These are phyloP conservation scores for Beauveria asiatica DNA, from an alignment of 2,329 filamentous ascomycete genomes.

Conservation along the genomic window DNA sequence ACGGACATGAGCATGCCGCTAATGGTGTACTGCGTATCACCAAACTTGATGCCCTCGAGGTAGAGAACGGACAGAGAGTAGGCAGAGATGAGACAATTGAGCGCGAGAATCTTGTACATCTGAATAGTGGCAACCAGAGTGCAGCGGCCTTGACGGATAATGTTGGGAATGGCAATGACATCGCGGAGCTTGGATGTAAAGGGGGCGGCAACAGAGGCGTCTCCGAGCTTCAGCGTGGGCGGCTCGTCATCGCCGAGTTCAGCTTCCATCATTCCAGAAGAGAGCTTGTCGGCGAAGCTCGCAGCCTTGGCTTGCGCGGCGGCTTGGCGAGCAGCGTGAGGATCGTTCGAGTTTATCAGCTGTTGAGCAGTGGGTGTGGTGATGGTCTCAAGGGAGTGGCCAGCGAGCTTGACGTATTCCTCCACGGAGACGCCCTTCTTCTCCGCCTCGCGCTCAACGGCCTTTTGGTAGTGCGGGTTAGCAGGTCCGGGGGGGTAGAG, in stretches of 20 bases:
- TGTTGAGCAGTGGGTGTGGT: conserved; percentile 58
- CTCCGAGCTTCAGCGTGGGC: conserved; percentile 91
- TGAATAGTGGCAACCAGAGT: conserved; percentile 97
- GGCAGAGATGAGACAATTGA: conserved; percentile 96
- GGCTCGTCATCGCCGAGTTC: conserved; percentile 86
- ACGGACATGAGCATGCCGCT: conserved; percentile 99
- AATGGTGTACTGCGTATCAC: conserved; percentile 95
- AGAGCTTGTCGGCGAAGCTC: conserved; percentile 77
- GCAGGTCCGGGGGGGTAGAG: conserved; percentile 82
- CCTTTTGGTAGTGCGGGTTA: conserved; percentile 93
- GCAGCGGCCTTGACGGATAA: conserved; percentile 94
- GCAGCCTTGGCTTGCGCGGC: conserved; percentile 65
- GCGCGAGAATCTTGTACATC: conserved; percentile 99
- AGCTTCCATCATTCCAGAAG: conserved; percentile 78
- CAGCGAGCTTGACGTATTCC: conserved; percentile 46
- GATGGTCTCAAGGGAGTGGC: conserved; percentile 51
- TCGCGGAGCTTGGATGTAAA: conserved; percentile 98
- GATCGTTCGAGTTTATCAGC: conserved; percentile 34
- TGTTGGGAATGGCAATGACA: conserved; percentile 94
- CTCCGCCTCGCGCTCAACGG: conserved; percentile 75
- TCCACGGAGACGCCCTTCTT: conserved; percentile 62
- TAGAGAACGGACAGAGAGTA: conserved; percentile 96
- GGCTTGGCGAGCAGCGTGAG: conserved; percentile 34
- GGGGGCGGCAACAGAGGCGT: conserved; percentile 92
- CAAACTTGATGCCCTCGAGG: conserved; percentile 97